Conservation (phyloP, 2,329 filamentous ascomycete species). For the Spiromastix sp. region DNA sequence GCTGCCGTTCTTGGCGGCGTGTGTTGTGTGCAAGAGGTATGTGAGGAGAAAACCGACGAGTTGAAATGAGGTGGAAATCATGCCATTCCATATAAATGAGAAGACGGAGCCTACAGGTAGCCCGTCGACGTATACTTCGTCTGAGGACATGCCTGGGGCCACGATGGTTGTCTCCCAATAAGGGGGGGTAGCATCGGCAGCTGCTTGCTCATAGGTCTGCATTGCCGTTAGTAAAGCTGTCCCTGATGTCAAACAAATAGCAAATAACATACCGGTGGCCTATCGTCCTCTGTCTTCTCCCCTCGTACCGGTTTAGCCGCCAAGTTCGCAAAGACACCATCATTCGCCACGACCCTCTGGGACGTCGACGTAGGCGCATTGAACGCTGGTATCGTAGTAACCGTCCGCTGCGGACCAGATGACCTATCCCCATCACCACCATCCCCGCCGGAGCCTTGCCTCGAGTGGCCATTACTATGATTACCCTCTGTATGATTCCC, state of each 20-base stretch:
- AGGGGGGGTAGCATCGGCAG: constrained; percentile 86
- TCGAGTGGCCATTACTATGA: background rate
- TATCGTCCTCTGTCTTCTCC: constrained; percentile 75
- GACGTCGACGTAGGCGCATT: constrained; percentile 25
- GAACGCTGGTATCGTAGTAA: constrained; percentile 46
- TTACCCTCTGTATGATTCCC: constrained; percentile 37
- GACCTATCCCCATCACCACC: constrained; percentile 12
- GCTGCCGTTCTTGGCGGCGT: constrained; percentile 95
- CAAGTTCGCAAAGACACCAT: constrained; percentile 94
- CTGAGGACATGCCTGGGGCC: constrained; percentile 78
- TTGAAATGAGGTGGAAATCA: constrained; percentile 97
- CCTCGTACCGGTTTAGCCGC: constrained; percentile 78
- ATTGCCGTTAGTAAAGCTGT: constrained; percentile 3
- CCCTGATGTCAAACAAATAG: background rate
- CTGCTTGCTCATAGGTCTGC: constrained; percentile 95
- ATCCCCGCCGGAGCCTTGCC: constrained; percentile 4
- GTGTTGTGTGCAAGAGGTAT: constrained; percentile 93
- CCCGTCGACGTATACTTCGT: constrained; percentile 95
- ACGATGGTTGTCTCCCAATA: constrained; percentile 99
- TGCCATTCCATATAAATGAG: constrained; percentile 66
- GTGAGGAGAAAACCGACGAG: constrained; percentile 95
- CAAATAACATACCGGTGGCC: constrained; percentile 66
- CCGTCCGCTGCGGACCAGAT: constrained; percentile 33
- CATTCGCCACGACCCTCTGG: constrained; percentile 51
- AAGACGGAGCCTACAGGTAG: constrained; percentile 83